phyloP scores from a whole-genome alignment of 306 rosid species.

The Acacia confusa region DNA sequence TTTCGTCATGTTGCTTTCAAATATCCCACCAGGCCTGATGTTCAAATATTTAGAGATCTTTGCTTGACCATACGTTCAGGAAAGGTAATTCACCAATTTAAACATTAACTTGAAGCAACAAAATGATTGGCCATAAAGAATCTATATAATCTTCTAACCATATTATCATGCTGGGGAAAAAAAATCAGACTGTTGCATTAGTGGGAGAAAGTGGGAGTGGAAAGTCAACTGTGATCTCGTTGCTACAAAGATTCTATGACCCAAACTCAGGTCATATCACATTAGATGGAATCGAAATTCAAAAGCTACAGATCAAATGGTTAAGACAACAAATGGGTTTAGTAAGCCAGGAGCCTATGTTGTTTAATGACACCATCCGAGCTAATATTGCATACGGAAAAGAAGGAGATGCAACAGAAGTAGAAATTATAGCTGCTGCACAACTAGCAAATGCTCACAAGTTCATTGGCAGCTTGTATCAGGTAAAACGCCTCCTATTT shows the following conservation, averaged over 20 bases:
- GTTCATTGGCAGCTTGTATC: constrained; percentile 62
- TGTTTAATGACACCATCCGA: constrained; percentile 63
- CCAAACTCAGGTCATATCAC: constrained; percentile 66
- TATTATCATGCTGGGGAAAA: not conserved
- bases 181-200: constrained; percentile 58
- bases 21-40: constrained; percentile 46
- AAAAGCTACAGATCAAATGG: constrained; percentile 55
- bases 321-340: constrained; percentile 69
- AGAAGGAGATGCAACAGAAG: constrained; percentile 56
- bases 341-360: constrained; percentile 70
- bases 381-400: constrained; percentile 71
- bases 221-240: constrained; percentile 58
- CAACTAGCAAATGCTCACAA: constrained; percentile 63
- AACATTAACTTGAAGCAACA: not conserved
- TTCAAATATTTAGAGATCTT: constrained; percentile 44
- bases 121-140: not conserved
- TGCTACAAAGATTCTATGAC: constrained; percentile 69
- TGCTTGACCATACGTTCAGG: constrained; percentile 43
- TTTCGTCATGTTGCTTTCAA: constrained; percentile 44
- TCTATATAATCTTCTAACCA: not conserved
- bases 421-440: constrained; percentile 59
- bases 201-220: constrained; percentile 88
- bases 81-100: constrained; percentile 37
- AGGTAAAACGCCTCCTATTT: constrained; percentile 35
- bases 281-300: constrained; percentile 55